Base-by-base conservation (phyloP, 768 basidiomycete genomes). In the Nevesoporus exiguus region DNA sequence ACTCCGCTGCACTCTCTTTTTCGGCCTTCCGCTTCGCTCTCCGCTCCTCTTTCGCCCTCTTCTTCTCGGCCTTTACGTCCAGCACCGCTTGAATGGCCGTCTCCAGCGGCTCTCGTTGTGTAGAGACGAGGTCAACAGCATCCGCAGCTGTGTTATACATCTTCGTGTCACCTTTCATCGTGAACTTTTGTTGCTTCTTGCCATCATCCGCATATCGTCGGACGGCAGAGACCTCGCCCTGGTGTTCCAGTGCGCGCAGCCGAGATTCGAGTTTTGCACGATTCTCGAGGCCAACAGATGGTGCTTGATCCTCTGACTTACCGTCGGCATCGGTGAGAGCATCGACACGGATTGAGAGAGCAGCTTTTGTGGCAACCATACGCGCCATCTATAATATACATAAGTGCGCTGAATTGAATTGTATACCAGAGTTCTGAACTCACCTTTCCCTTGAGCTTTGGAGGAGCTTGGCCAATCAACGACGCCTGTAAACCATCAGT, bases 361-460 rank as follows among this genome's bases (percentile, higher is more conserved):
- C 91, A 4, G 96, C 86, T 78, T 99, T 99, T 45, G 97, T 98
- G 46, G 97, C 95, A 29, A 98, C 93, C 97, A 99, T 99, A 66
- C 97, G 91, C 21, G 97, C 97, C 97, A 98, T 98, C 87, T 90
- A 62, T 7, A 50, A 47, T 27, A 43, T 9, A 19, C 47, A 22
- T 61, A 48, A 55, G 36, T 14, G 44, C 29, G 45, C 11, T 42
- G 51, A 33, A 40, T 9, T 19, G 29, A 51, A 33, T 33, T 33
- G 11, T 21, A 10, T 7, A 51, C 5, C 13, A 30, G 29, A 33
- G 7, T 21, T 0, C 47, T 37, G 9, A 2, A 56, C 77, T 63
- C 45, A 86, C 89, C 77, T 98, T 99, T 64, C 96, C 96, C 80
- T 98, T 99, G 61, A 98, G 81, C 75, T 98, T 98, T 55, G 93